These are phyloP conservation scores for Alloteropsis semialata DNA, from an alignment of 176 grass and related monocot genomes.

Conservation along the genomic window DNA sequence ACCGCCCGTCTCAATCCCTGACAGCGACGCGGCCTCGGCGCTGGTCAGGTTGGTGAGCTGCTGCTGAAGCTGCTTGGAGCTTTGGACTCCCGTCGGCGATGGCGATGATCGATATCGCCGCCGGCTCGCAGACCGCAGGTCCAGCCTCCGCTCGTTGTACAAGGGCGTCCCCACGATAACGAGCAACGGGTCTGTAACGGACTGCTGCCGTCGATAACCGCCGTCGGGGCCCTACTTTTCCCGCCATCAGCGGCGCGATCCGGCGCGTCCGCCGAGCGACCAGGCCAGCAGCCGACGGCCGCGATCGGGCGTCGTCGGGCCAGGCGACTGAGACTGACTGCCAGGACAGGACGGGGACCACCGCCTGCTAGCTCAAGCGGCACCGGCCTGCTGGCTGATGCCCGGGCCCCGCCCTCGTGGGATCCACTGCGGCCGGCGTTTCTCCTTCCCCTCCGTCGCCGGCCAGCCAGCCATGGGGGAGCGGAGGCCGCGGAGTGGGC, in stretches of 20 bases:
- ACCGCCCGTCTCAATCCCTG: too few species aligned
- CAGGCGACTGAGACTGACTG: too few species aligned
- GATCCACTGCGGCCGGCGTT: constrained; percentile 13
- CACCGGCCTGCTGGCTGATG: background rate
- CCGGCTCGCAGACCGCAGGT: too few species aligned
- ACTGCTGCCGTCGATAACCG: background rate
- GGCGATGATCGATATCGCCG: too few species aligned
- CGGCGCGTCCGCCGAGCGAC: background rate
- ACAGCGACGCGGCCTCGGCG: background rate
- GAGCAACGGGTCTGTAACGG: background rate
- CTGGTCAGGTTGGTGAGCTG: background rate
- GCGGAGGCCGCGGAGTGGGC: too few species aligned
- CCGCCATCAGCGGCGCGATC: background rate
- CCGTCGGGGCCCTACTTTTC: background rate
- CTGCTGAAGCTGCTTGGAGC: background rate
- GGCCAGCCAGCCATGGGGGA: too few species aligned
- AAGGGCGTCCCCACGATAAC: too few species aligned
- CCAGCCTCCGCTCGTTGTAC: too few species aligned
- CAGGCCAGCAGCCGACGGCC: background rate
- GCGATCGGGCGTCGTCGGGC: background rate
- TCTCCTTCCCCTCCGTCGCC: too few species aligned
- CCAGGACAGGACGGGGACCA: background rate
- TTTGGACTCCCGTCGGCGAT: too few species aligned
- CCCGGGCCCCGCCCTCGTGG: background rate
- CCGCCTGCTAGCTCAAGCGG: constrained; percentile 8